Percentiles rank a stretch among this genome's conserved stretches.
These are phyloP conservation scores for Limonomyces culmigenus DNA, from an alignment of 1,284 basidiomycete species.

Conservation along the genomic window DNA sequence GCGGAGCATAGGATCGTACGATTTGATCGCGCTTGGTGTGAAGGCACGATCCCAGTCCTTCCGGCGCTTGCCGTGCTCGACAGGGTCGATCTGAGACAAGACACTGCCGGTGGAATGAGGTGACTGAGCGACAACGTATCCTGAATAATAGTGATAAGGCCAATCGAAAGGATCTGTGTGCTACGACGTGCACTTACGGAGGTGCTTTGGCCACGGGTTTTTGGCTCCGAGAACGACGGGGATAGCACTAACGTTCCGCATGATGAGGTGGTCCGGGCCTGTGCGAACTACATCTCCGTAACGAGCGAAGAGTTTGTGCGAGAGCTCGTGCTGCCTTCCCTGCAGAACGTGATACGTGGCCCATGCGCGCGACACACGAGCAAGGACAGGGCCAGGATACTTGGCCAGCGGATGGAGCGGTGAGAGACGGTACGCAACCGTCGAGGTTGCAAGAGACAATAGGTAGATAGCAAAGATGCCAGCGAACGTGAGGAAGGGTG, in stretches of 20 bases:
- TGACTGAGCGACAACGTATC: too few relatives aligned
- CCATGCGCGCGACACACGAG: constrained; percentile 6
- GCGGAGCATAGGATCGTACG: constrained; percentile 5
- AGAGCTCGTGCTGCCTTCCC: constrained; percentile 6
- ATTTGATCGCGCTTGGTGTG: constrained; percentile 5
- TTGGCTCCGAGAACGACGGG: constrained; percentile 5
- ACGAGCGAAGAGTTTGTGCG: constrained; percentile 5
- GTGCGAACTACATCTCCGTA: constrained; percentile 10
- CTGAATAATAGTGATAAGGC: neutral
- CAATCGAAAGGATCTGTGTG: constrained; percentile 3
- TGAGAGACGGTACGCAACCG: constrained; percentile 11
- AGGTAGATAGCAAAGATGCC: constrained; percentile 1
- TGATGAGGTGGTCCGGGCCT: constrained; percentile 10
- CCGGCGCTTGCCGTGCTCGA: constrained; percentile 11
- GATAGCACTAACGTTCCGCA: constrained; percentile 5
- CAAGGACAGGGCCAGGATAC: constrained; percentile 12
- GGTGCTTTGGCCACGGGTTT: constrained; percentile 7
- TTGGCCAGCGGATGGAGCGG: constrained; percentile 13
- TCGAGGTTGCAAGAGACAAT: constrained; percentile 2
- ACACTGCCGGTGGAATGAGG: too few relatives aligned
- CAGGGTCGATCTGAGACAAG: too few relatives aligned
- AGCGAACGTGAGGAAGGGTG: neutral
- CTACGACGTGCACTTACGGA: too few relatives aligned
- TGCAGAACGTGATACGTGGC: neutral
- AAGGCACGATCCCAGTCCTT: constrained; percentile 10